phyloP scores from a whole-genome alignment of 2,329 filamentous ascomycete genomes.

The Davidsoniella australis region DNA sequence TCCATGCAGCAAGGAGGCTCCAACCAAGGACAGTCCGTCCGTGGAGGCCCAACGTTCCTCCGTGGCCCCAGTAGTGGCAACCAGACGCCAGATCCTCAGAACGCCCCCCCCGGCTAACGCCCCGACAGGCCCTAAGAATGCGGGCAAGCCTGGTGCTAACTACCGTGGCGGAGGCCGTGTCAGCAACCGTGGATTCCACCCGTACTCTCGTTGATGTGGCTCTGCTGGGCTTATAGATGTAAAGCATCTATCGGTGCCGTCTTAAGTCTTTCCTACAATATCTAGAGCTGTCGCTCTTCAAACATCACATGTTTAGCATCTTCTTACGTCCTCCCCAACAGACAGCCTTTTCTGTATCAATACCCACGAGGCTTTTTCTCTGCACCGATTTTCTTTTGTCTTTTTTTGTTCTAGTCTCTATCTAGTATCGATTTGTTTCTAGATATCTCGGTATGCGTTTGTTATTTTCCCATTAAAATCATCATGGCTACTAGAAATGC shows the following conservation, averaged over 20 bases:
- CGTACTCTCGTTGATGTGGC: constrained; percentile 35
- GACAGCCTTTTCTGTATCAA: neutral
- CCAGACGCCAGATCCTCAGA: constrained; percentile 27
- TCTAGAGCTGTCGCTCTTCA: neutral
- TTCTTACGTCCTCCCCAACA: neutral
- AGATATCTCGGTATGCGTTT: neutral
- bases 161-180: constrained; percentile 81
- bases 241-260: neutral
- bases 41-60: constrained; percentile 13
- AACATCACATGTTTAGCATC: neutral
- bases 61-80: constrained; percentile 22
- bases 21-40: constrained; percentile 32
- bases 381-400: neutral
- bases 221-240: neutral
- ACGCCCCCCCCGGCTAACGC: constrained; percentile 40
- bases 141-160: constrained; percentile 77
- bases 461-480: neutral
- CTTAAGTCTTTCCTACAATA: neutral
- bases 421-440: neutral
- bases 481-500: neutral
- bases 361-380: neutral
- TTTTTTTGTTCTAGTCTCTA: neutral
- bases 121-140: constrained; percentile 91
- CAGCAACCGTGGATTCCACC: constrained; percentile 59
- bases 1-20: constrained; percentile 16